Conservation (phyloP, 106 monocot genomes). For the Ottelia alismoides region DNA sequence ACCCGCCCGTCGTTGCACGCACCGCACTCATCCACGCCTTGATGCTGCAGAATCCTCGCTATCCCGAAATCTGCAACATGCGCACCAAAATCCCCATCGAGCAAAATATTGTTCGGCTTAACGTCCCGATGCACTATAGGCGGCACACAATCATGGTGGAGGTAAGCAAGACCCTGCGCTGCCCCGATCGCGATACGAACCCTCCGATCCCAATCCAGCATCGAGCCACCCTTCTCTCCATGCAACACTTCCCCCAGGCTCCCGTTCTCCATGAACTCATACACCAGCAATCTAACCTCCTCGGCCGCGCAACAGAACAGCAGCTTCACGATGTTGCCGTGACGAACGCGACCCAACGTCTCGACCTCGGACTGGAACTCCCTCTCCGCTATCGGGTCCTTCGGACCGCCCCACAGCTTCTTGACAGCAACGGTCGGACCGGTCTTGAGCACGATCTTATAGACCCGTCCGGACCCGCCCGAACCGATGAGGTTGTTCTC, state of each 20-base stretch:
- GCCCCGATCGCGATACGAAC: constrained; percentile 29
- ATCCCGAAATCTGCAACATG: constrained; percentile 44
- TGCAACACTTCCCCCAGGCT: constrained; percentile 31
- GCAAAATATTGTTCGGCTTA: constrained; percentile 40
- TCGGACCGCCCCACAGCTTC: constrained; percentile 15
- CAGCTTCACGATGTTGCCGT: constrained; percentile 54
- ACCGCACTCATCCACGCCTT: neutral
- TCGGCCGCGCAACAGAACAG: constrained; percentile 51
- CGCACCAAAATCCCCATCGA: constrained; percentile 34
- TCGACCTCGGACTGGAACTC: constrained; percentile 39
- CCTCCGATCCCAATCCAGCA: constrained; percentile 41
- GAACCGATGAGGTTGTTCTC: constrained; percentile 36
- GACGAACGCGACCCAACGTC: constrained; percentile 40
- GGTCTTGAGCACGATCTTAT: constrained; percentile 18
- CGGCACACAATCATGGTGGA: constrained; percentile 52
- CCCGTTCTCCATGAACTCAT: constrained; percentile 65
- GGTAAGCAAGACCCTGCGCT: constrained; percentile 42
- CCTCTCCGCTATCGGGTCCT: constrained; percentile 12
- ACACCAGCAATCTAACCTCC: constrained; percentile 26
- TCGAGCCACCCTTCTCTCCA: constrained; percentile 15
- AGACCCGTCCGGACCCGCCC: constrained; percentile 37
- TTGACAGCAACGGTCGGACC: constrained; percentile 50
- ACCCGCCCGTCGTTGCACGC: neutral
- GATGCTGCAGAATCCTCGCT: constrained; percentile 11
- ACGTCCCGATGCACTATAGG: constrained; percentile 41